Evolutionary conservation across 306 rosid species (phyloP), one percentile per base, ranked within the genome.

Genomic region (Carpinus viminea): DNA sequence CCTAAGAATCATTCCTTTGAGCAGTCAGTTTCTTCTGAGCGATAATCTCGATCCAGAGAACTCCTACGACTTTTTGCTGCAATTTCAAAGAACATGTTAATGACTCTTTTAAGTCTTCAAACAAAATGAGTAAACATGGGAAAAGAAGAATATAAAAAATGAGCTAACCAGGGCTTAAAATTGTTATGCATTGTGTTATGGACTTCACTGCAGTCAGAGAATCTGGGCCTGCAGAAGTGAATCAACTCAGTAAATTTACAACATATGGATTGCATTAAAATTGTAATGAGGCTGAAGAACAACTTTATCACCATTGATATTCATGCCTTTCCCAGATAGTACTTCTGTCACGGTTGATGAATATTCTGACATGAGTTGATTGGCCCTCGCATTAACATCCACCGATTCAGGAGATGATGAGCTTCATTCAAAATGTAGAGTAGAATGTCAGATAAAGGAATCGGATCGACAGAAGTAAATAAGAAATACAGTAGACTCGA

Each of bases 141-240:
- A 6, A 51, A 38, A 71, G 31, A 59, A 59, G 28, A 61, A 18
- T 7, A 41, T 48, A 28, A 55, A 53, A 52, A 56, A 64, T 28
- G 11, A 53, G 72, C 2, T 80, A 90, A 91, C 97, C 97, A 21
- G 95, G 95, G 88, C 93, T 91, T 79, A 87, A 83, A 76, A 87
- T 87, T 74, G 79, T 81, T 78, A 82, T 65, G 82, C 88, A 87
- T 91, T 86, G 86, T 61, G 91, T 86, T 34, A 90, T 84, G 70
- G 98, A 85, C 72, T 81, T 84, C 72, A 81, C 70, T 12, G 87
- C 85, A 53, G 90, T 80, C 84, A 83, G 24, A 61, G 90, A 86
- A 73, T 90, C 93, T 4, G 68, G 17, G 68, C 89, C 93, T 90
- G 91, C 82, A 79, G 55, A 70, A 66, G 31, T 73, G 41, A 74